phyloP scores from a whole-genome alignment of 2,329 filamentous ascomycete genomes.

The Aureobasidium zeae region DNA sequence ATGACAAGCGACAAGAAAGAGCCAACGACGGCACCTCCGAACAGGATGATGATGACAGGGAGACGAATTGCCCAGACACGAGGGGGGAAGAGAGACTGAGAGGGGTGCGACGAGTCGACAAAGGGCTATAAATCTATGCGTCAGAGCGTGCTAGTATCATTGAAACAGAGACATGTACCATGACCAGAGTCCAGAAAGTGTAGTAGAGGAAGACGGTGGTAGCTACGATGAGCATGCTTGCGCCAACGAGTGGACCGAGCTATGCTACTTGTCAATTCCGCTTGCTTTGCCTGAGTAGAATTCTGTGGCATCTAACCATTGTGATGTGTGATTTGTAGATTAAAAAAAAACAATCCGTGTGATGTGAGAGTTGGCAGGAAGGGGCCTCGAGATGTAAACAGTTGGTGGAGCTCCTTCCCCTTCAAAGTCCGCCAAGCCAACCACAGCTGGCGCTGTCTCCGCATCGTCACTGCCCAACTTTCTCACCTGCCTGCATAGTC shows the following conservation, averaged over 20 bases:
- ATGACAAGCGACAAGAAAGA: slow-evolving; percentile 95
- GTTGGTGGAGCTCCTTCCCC: too few relatives aligned
- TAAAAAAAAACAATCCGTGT: too few relatives aligned
- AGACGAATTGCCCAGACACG: slow-evolving; percentile 98
- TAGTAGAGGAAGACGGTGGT: slow-evolving; percentile 80
- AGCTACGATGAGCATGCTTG: slow-evolving; percentile 66
- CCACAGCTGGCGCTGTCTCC: too few relatives aligned
- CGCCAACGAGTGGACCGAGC: slow-evolving; percentile 81
- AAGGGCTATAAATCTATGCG: slow-evolving; percentile 80
- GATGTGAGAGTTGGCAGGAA: too few relatives aligned
- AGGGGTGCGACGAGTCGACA: slow-evolving; percentile 85
- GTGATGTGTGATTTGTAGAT: slow-evolving; percentile 8
- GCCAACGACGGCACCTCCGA: slow-evolving; percentile 87
- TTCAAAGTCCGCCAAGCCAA: too few relatives aligned
- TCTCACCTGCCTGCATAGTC: too few relatives aligned
- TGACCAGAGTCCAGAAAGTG: slow-evolving; percentile 92
- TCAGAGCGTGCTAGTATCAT: not conserved
- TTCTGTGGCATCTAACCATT: slow-evolving; percentile 12
- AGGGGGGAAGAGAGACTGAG: slow-evolving; percentile 91
- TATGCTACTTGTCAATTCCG: slow-evolving; percentile 32
- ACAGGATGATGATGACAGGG: slow-evolving; percentile 87
- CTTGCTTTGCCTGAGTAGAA: not conserved
- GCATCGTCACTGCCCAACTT: not conserved
- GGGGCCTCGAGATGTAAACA: too few relatives aligned
- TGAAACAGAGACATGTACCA: slow-evolving; percentile 50